These are phyloP conservation scores for Narthecium ossifragum DNA, from an alignment of 106 monocot species.

Conservation along the genomic window DNA sequence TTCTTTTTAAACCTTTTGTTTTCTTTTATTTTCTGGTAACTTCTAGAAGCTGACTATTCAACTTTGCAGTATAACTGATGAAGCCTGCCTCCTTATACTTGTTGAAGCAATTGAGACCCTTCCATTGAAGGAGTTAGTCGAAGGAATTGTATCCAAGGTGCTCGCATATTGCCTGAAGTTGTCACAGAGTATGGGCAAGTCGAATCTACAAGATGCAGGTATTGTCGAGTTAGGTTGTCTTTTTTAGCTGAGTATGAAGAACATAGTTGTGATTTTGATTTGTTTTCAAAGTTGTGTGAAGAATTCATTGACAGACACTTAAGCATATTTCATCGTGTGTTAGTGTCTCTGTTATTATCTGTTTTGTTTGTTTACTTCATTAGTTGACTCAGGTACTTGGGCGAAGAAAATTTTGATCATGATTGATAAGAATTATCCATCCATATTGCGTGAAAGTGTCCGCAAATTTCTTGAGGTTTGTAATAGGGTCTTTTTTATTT, in stretches of 20 bases:
- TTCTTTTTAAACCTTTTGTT: neutral
- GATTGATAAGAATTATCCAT: slow-evolving; percentile 48
- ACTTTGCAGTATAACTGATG: slow-evolving; percentile 45
- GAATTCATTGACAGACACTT: no score
- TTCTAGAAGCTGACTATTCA: slow-evolving; percentile 14
- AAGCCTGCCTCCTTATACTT: slow-evolving; percentile 31
- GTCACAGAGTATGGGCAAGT: slow-evolving; percentile 18
- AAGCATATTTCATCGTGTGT: no score
- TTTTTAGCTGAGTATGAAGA: no score
- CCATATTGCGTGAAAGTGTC: slow-evolving; percentile 47
- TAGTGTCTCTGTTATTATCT: neutral
- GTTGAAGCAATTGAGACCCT: slow-evolving; percentile 39
- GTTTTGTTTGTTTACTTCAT: neutral
- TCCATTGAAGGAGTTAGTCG: slow-evolving; percentile 38
- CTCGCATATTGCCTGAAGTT: slow-evolving; percentile 38
- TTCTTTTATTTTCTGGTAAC: slow-evolving; percentile 1
- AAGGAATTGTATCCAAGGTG: slow-evolving; percentile 52
- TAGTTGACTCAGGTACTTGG: slow-evolving; percentile 34
- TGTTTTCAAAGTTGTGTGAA: no score
- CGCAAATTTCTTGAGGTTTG: slow-evolving; percentile 62
- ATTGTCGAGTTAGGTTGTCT: neutral
- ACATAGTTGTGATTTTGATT: no score
- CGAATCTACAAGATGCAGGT: slow-evolving; percentile 48
- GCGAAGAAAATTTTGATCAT: slow-evolving; percentile 43
- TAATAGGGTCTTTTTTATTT: neutral